These are phyloP conservation scores for Stagonosporopsis vannaccii DNA, from an alignment of 2,329 filamentous ascomycete species.

Conservation along the genomic window DNA sequence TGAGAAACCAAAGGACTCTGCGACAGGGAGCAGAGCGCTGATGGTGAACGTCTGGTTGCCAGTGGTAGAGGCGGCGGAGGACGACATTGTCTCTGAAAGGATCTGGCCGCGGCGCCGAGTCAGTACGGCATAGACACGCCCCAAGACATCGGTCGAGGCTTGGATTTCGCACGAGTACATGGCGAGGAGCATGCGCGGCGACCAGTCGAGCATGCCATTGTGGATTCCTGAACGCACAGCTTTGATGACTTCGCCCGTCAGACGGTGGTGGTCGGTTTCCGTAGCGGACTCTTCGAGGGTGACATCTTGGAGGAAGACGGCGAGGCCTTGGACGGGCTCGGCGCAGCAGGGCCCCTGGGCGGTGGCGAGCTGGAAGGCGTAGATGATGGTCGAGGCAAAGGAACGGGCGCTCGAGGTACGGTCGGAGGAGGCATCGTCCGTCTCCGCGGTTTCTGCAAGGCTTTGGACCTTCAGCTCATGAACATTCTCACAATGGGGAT, in stretches of 20 bases:
- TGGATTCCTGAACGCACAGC: constrained; percentile 84
- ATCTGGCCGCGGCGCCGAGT: constrained; percentile 90
- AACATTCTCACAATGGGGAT: not conserved
- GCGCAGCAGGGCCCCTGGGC: constrained; percentile 89
- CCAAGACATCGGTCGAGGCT: constrained; percentile 92
- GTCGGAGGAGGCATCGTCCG: constrained; percentile 25
- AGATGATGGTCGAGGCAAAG: constrained; percentile 87
- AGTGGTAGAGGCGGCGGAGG: constrained; percentile 90
- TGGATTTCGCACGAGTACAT: constrained; percentile 99
- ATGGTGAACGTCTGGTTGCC: constrained; percentile 98
- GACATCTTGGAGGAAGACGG: constrained; percentile 86
- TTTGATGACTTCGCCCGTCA: constrained; percentile 94
- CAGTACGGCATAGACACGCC: constrained; percentile 96
- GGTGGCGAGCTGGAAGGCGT: constrained; percentile 93
- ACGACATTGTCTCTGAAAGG: constrained; percentile 88
- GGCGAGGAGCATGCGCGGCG: constrained; percentile 88
- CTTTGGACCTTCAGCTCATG: not conserved
- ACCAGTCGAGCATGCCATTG: constrained; percentile 92
- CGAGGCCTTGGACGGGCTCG: constrained; percentile 92
- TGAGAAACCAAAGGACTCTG: constrained; percentile 93
- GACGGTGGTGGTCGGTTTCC: constrained; percentile 71
- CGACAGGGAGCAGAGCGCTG: constrained; percentile 83
- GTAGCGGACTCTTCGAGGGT: constrained; percentile 63
- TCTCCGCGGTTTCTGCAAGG: constrained; percentile 41
- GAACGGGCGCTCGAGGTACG: constrained; percentile 62